Percentiles rank a stretch among this genome's conserved stretches.
Evolutionary conservation across 1,284 basidiomycete genomes (phyloP).

Genomic region (Tylopilus sp.): DNA sequence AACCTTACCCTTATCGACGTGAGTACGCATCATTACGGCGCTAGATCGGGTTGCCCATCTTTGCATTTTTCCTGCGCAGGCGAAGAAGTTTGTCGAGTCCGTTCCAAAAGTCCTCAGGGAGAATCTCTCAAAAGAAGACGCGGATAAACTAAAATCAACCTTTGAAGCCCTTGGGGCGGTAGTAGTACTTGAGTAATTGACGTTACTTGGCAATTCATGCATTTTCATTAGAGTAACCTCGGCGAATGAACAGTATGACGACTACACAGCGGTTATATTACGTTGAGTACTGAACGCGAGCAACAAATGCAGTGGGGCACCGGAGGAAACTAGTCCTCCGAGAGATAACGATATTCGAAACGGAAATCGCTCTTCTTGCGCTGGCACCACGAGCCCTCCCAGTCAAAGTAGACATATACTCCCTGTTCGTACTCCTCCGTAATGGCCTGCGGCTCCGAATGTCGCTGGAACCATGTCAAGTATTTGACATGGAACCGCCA

Average conservation of each 20-base stretch:
- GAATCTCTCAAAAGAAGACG: slow-evolving; percentile 95
- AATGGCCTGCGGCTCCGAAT: slow-evolving; percentile 98
- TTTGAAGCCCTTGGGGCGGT: slow-evolving; percentile 90
- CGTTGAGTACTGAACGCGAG: slow-evolving; percentile 17
- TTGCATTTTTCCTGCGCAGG: slow-evolving; percentile 47
- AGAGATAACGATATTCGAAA: slow-evolving; percentile 90
- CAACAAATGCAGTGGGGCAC: slow-evolving; percentile 2
- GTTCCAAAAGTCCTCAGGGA: slow-evolving; percentile 95
- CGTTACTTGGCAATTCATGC: slow-evolving; percentile 14
- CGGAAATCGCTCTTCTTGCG: slow-evolving; percentile 98
- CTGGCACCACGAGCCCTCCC: slow-evolving; percentile 98
- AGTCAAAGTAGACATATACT: slow-evolving; percentile 95
- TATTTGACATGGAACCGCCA: slow-evolving; percentile 99
- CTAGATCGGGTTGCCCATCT: slow-evolving; percentile 7
- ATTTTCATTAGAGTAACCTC: slow-evolving; percentile 18
- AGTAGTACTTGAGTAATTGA: slow-evolving; percentile 71
- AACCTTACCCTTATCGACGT: slow-evolving; percentile 96
- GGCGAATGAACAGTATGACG: slow-evolving; percentile 12
- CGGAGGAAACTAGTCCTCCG: slow-evolving; percentile 61
- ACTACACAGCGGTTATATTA: slow-evolving; percentile 27
- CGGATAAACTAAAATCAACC: slow-evolving; percentile 91
- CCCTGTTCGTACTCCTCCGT: slow-evolving; percentile 99
- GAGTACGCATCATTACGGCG: slow-evolving; percentile 34
- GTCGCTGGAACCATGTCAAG: slow-evolving; percentile 99
- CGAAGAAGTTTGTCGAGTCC: slow-evolving; percentile 99